Conservation (phyloP, 169 alveolate species). For the Pseudocohnilembus persalinus region DNA sequence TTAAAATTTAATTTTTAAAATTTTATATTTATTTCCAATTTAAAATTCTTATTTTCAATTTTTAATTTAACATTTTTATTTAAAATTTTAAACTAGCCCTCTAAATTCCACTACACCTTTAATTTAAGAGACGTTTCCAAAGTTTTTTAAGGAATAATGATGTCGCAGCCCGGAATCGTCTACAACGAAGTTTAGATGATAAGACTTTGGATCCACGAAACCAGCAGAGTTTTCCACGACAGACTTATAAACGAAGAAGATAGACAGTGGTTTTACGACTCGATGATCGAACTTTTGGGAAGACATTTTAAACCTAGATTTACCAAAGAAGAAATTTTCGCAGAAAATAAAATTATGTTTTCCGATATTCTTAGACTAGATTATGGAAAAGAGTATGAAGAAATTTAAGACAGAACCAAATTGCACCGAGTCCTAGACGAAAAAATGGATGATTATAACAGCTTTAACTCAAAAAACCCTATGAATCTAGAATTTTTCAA, state of each 20-base stretch:
- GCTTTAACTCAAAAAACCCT: constrained; percentile 64
- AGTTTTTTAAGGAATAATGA: constrained; percentile 85
- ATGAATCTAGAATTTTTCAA: constrained; percentile 85
- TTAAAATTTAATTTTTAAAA: too few species aligned
- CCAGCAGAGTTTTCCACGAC: constrained; percentile 86
- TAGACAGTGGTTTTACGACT: constrained; percentile 72
- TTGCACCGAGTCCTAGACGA: constrained; percentile 66
- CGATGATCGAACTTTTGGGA: constrained; percentile 59
- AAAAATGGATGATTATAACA: constrained; percentile 77
- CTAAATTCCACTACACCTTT: constrained; percentile 84
- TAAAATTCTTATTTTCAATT: too few species aligned
- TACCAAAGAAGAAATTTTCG: constrained; percentile 59
- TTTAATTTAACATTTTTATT: too few species aligned
- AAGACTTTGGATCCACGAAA: constrained; percentile 87
- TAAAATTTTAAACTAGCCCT: too few species aligned
- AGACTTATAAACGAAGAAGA: constrained; percentile 82
- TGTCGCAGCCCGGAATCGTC: constrained; percentile 66
- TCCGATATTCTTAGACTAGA: constrained; percentile 71
- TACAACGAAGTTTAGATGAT: constrained; percentile 62
- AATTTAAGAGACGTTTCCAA: constrained; percentile 86
- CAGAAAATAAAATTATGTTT: constrained; percentile 51
- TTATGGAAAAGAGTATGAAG: constrained; percentile 75
- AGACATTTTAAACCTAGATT: constrained; percentile 61
- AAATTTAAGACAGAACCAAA: constrained; percentile 62
- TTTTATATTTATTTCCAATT: too few species aligned